Base-by-base conservation (phyloP, 352 stramenopile species). In the Phytopythium ostracodes region DNA sequence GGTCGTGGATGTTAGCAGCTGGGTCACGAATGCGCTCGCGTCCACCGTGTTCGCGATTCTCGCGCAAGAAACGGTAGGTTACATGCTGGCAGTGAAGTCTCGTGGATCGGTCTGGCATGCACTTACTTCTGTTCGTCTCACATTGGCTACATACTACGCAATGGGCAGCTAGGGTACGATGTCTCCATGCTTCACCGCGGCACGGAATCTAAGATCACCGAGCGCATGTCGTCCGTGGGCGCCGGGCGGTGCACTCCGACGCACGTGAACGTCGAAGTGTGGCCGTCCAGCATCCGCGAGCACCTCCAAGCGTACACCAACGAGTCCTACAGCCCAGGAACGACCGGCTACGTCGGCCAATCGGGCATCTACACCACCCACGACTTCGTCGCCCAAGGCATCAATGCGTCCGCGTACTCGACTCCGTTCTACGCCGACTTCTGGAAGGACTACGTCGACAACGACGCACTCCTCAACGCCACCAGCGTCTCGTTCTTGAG, bases 211-310 rank as follows among this genome's bases (percentile, higher is more conserved):
- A 42, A 69, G 5, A 46, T 67, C 25, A 73, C 70, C 0, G 64
- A 80, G 60, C 63, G 69, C 2, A 80, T 77, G 69, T 71, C 67
- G 1, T 77, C 72, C 1, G 69, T 60, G 1, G 53, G 58, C 15
- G 54, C 62, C 0, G 78, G 78, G 4, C 20, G 68, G 0, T 89
- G 76, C 35, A 87, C 68, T 0, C 83, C 79, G 20, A 80, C 71
- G 8, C 81, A 92, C 47, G 3, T 81, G 15, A 90, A 87, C 42
- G 25, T 75, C 29, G 83, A 89, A 33, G 75, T 86, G 0, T 89
- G 79, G 80, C 59, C 67, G 0, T 60, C 69, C 0, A 71, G 62
- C 5, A 74, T 70, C 0, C 62, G 80, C 18, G 49, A 49, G 1
- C 29, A 10, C 2, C 55, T 88, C 10, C 49, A 54, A 18, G 56